Conservation (phyloP, 2,329 filamentous ascomycete genomes). For the Orbilia quercus region DNA sequence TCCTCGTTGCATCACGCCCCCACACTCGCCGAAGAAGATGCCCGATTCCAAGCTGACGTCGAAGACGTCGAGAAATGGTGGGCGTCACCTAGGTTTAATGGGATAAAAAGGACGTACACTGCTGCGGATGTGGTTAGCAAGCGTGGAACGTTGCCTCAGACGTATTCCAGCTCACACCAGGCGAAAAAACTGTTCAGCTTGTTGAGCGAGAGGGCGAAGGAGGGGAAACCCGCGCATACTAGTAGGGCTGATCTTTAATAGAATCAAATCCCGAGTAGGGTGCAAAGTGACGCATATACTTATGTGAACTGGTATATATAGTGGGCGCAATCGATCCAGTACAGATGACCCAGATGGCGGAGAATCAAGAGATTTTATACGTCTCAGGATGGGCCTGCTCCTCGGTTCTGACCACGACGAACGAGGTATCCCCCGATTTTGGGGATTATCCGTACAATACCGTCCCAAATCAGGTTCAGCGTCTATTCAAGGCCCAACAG, state of each 20-base stretch:
- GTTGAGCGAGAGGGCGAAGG: constrained; percentile 78
- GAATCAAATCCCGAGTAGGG: constrained; percentile 4
- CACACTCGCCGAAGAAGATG: constrained; percentile 72
- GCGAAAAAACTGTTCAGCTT: constrained; percentile 93
- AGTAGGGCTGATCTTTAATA: constrained; percentile 69
- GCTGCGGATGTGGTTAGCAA: constrained; percentile 93
- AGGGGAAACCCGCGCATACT: constrained; percentile 90
- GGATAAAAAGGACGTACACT: constrained; percentile 91
- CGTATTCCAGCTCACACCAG: constrained; percentile 93
- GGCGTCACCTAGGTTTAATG: constrained; percentile 82
- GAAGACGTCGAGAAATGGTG: constrained; percentile 91
- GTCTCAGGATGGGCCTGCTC: constrained; percentile 98
- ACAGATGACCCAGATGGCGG: constrained; percentile 98
- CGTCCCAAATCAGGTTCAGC: constrained; percentile 96
- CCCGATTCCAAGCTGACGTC: constrained; percentile 83
- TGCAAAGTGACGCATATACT: constrained; percentile 28
- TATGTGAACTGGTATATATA: constrained; percentile 64
- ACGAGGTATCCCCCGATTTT: constrained; percentile 97
- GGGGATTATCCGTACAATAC: constrained; percentile 99
- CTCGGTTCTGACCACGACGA: constrained; percentile 88
- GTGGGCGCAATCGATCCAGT: constrained; percentile 99
- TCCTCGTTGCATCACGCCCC: constrained; percentile 57
- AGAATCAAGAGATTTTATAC: constrained; percentile 95
- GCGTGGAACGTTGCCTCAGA: constrained; percentile 84
- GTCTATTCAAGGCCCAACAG: constrained; percentile 94